Percentiles rank a stretch among this genome's conserved stretches.
phyloP scores from a whole-genome alignment of 1,284 basidiomycete genomes.

The Athelia psychrophila region DNA sequence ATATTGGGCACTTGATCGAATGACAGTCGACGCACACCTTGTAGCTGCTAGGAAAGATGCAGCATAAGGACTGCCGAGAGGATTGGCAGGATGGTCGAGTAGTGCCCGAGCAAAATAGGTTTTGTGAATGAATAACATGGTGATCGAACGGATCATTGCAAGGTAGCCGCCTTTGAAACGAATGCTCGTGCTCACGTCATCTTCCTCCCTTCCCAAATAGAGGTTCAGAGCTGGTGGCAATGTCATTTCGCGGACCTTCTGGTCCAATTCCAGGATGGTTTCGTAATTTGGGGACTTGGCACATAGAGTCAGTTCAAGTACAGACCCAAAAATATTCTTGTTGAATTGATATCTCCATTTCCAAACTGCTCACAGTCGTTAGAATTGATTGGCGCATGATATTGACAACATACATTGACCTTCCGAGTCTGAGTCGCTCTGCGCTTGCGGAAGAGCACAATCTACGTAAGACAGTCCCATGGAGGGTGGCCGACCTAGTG shows the following conservation, averaged over 20 bases:
- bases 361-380: slow-evolving; percentile 18
- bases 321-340: slow-evolving; percentile 28
- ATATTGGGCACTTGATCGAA: slow-evolving; percentile 45
- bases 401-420: background rate
- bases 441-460: slow-evolving; percentile 36
- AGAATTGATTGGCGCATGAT: slow-evolving; percentile 23
- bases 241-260: slow-evolving; percentile 48
- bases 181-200: slow-evolving; percentile 43
- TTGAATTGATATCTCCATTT: slow-evolving; percentile 26
- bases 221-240: slow-evolving; percentile 50
- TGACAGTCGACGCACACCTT: slow-evolving; percentile 55
- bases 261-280: slow-evolving; percentile 54
- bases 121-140: slow-evolving; percentile 53
- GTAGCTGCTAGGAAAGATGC: slow-evolving; percentile 64
- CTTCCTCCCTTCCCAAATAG: slow-evolving; percentile 38
- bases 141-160: slow-evolving; percentile 45
- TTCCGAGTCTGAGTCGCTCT: slow-evolving; percentile 48
- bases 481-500: slow-evolving; percentile 52
- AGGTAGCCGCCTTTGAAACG: slow-evolving; percentile 48
- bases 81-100: slow-evolving; percentile 57
- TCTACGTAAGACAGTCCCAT: slow-evolving; percentile 56
- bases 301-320: slow-evolving; percentile 48
- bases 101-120: slow-evolving; percentile 63
- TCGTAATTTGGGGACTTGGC: slow-evolving; percentile 50
- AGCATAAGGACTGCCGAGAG: slow-evolving; percentile 58